Base-by-base conservation (phyloP, 768 basidiomycete genomes). In the Pisolithus albus region DNA sequence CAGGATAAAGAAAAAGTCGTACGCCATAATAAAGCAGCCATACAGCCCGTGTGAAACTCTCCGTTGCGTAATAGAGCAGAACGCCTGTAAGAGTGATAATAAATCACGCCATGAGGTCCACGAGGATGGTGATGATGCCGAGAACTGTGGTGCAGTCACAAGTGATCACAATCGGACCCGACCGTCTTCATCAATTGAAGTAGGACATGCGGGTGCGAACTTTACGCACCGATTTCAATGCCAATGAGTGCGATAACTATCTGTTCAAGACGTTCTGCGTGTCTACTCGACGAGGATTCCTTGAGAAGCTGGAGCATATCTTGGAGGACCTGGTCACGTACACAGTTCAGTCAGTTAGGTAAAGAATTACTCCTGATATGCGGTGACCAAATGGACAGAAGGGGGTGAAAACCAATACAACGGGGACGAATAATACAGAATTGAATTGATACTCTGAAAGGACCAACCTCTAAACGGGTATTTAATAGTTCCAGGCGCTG, bases 251-350 rank as follows among this genome's bases (percentile, higher is more conserved):
- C 83, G 55, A 96, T 95, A 56, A 96, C 88, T 52, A 96, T 92
- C 65, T 90, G 88, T 67, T 96, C 93, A 7, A 96, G 76, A 23
- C 91, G 80, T 67, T 96, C 93, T 1, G 91, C 83, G 61, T 96
- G 92, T 60, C 84, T 82, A 57, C 84, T 92, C 24, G 90, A 90
- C 23, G 95, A 93, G 10, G 90, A 89, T 69, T 96, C 94, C 68
- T 97, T 97, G 48, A 97, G 73, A 47, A 97, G 79, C 63, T 92
- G 87, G 10, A 97, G 80, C 89, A 97, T 95, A 67, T 97, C 94
- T 76, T 97, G 94, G 34, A 97, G 71, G 47, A 97, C 89, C 90
- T 93, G 11, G 34, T 34, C 34, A 34, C 34, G 34, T 34, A 34
- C 11, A 34, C 34, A 34, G 13, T 34, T 34, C 11, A 34, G 34